Conservation (phyloP, 345 rosid genomes). For the Bretschneidera sinensis region DNA sequence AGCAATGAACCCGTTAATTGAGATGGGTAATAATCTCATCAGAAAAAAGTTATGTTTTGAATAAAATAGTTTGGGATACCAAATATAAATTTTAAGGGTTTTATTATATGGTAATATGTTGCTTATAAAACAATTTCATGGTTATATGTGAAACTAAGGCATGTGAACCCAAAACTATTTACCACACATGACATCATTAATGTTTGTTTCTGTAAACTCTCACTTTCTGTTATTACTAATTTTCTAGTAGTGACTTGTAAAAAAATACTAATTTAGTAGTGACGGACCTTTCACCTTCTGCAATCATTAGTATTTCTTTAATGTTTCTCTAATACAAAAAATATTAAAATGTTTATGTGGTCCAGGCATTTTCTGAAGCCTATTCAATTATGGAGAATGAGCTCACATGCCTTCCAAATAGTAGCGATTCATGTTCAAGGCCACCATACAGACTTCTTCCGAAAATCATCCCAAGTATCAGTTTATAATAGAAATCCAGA, state of each 20-base stretch:
- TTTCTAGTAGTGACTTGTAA: no score
- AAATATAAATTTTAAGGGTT: background rate
- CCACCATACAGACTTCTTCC: constrained; percentile 52
- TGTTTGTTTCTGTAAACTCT: no score
- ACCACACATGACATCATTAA: background rate
- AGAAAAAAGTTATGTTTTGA: background rate
- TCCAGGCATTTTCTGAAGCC: constrained; percentile 97
- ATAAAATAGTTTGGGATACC: background rate
- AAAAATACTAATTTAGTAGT: no score
- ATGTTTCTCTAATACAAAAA: no score
- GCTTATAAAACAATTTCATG: no score
- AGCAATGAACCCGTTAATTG: no score
- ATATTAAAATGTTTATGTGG: constrained; percentile 10
- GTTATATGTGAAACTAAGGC: background rate
- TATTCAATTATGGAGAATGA: constrained; percentile 78
- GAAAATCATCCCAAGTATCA: constrained; percentile 73
- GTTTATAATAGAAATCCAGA: constrained; percentile 19
- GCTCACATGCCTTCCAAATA: constrained; percentile 43
- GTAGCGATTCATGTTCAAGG: constrained; percentile 37
- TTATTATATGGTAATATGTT: background rate
- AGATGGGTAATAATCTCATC: background rate
- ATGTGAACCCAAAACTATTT: background rate
- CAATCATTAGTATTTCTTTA: no score
- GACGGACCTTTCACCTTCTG: no score
- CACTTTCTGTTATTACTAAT: background rate